phyloP scores from a whole-genome alignment of 345 rosid genomes.

The Syzygium aqueum region DNA sequence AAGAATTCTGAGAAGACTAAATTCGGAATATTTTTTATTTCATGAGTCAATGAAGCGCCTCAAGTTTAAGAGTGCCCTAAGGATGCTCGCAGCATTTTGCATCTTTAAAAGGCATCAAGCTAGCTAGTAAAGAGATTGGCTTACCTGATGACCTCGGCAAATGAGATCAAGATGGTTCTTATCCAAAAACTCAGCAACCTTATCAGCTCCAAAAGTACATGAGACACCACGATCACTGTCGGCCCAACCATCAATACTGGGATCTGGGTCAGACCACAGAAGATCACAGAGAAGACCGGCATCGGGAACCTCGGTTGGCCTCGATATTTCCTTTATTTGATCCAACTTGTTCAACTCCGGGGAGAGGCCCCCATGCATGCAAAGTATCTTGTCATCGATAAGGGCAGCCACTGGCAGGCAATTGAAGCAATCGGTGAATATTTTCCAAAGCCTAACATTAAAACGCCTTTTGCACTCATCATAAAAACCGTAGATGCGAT shows the following conservation, averaged over 20 bases:
- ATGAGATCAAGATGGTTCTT: conserved; percentile 93
- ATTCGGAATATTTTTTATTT: background rate
- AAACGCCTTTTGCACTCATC: conserved; percentile 98
- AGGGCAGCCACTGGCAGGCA: conserved; percentile 92
- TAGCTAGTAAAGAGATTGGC: background rate
- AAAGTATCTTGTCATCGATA: conserved; percentile 78
- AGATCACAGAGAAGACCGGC: conserved; percentile 89
- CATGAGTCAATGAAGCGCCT: background rate
- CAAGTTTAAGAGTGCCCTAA: background rate
- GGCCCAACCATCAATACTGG: conserved; percentile 61
- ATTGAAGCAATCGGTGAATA: conserved; percentile 89
- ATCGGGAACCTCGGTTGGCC: conserved; percentile 94
- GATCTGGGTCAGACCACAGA: conserved; percentile 96
- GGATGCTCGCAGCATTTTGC: background rate
- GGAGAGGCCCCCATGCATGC: conserved; percentile 98
- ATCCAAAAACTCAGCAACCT: conserved; percentile 73
- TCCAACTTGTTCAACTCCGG: conserved; percentile 63
- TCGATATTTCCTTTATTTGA: conserved; percentile 66
- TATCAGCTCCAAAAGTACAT: conserved; percentile 81
- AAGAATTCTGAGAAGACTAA: background rate
- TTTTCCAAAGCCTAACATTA: conserved; percentile 92
- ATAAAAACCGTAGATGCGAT: conserved; percentile 87
- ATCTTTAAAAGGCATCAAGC: background rate
- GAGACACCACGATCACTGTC: conserved; percentile 93
- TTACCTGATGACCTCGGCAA: conserved; percentile 98